These are phyloP conservation scores for Helianthus annuus DNA, from an alignment of 129 eudicot species.

Conservation along the genomic window DNA sequence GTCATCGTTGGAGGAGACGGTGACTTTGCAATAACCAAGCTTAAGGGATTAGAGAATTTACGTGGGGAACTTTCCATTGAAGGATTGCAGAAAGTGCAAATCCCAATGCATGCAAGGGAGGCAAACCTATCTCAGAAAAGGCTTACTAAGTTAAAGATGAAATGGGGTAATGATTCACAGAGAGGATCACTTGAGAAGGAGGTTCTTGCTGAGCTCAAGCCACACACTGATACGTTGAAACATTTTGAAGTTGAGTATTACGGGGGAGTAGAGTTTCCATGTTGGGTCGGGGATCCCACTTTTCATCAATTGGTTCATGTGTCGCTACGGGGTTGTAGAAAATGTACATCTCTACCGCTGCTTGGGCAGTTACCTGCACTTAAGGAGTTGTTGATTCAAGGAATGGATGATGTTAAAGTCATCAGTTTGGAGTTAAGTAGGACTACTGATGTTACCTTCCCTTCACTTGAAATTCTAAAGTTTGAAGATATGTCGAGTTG, in stretches of 20 bases:
- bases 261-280: not conserved
- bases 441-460: not conserved
- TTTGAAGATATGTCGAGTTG: not conserved
- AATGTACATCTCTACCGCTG: constrained; percentile 1
- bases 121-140: not conserved
- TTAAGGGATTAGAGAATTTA: not conserved
- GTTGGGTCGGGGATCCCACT: constrained; percentile 40
- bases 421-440: not conserved
- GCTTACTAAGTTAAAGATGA: not conserved
- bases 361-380: constrained; percentile 11
- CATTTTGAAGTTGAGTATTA: not conserved
- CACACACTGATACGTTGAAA: not conserved
- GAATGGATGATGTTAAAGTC: not conserved
- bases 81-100: constrained; percentile 2
- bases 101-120: not conserved
- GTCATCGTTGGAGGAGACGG: not conserved
- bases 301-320: constrained; percentile 7
- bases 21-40: not conserved
- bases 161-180: not conserved
- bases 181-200: not conserved
- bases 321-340: not conserved
- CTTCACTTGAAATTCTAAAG: not conserved
- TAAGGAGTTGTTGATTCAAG: not conserved
- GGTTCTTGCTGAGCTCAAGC: constrained; percentile 2
- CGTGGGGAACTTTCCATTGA: not conserved